Evolutionary conservation across 1,284 basidiomycete species (phyloP).

Genomic region (Leccinum insigne): DNA sequence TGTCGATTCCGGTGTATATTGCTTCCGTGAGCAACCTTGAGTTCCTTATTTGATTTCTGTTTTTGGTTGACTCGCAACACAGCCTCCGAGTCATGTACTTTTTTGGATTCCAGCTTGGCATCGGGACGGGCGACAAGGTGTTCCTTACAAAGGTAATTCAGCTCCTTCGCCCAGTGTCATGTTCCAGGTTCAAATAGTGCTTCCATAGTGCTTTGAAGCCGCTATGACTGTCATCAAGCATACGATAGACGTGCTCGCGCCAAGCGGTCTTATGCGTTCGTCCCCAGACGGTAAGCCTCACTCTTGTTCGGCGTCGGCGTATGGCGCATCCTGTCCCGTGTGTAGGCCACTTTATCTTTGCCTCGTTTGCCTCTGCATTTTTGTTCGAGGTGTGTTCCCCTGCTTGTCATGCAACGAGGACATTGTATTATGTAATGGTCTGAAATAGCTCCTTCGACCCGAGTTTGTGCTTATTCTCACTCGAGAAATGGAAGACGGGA

Average conservation of each 20-base stretch:
- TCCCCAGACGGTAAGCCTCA: constrained; percentile 68
- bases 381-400: constrained; percentile 65
- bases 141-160: constrained; percentile 65
- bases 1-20: constrained; percentile 64
- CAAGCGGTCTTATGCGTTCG: constrained; percentile 78
- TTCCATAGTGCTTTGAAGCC: constrained; percentile 48
- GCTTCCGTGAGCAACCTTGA: constrained; percentile 57
- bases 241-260: constrained; percentile 65
- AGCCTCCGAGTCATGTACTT: constrained; percentile 76
- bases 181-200: neutral
- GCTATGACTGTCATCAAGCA: constrained; percentile 67
- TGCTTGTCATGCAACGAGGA: neutral
- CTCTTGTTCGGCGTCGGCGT: neutral
- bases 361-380: constrained; percentile 70
- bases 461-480: constrained; percentile 65
- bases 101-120: constrained; percentile 73
- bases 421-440: neutral
- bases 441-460: constrained; percentile 62
- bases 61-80: constrained; percentile 16
- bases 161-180: constrained; percentile 2
- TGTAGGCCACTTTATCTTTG: constrained; percentile 78
- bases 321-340: neutral
- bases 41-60: neutral
- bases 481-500: constrained; percentile 59
- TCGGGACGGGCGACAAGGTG: constrained; percentile 59